These are phyloP conservation scores for Ophiostoma tasmaniense DNA, from an alignment of 2,329 filamentous ascomycete species.

Conservation along the genomic window DNA sequence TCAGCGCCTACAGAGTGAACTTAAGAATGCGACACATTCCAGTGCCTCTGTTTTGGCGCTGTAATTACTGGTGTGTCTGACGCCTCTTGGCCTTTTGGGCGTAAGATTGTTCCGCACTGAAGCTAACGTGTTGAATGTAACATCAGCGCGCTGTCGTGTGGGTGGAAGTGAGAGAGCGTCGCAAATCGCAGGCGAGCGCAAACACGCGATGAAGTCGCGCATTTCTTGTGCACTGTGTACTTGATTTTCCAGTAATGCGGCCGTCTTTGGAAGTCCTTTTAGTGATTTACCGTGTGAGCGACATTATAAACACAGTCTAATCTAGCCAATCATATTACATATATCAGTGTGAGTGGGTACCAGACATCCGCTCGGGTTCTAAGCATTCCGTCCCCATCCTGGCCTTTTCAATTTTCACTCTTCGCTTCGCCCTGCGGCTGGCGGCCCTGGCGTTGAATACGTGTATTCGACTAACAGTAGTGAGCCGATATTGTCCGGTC, in stretches of 20 bases:
- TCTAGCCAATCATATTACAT: not conserved
- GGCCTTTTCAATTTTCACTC: not conserved
- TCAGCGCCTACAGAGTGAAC: too few species aligned
- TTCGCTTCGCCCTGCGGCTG: not conserved
- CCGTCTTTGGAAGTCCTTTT: not conserved
- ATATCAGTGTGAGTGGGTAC: not conserved
- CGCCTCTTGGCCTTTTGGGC: not conserved
- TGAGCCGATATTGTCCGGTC: not conserved
- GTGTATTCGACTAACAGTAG: not conserved
- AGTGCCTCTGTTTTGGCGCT: not conserved
- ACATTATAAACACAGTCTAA: too few species aligned
- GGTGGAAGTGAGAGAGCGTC: not conserved
- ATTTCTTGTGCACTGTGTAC: not conserved
- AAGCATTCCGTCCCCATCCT: not conserved
- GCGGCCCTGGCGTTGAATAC: not conserved
- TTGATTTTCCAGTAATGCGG: rapidly evolving
- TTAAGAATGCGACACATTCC: not conserved
- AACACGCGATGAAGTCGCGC: not conserved
- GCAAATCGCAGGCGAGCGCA: not conserved
- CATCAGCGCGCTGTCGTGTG: not conserved
- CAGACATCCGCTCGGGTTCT: not conserved
- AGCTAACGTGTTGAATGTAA: not conserved
- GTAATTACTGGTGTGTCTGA: not conserved
- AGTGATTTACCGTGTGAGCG: too few species aligned
- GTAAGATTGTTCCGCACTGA: not conserved